Base-by-base conservation (phyloP, 495 filamentous ascomycete genomes). In the Talaromyces proteolyticus region DNA sequence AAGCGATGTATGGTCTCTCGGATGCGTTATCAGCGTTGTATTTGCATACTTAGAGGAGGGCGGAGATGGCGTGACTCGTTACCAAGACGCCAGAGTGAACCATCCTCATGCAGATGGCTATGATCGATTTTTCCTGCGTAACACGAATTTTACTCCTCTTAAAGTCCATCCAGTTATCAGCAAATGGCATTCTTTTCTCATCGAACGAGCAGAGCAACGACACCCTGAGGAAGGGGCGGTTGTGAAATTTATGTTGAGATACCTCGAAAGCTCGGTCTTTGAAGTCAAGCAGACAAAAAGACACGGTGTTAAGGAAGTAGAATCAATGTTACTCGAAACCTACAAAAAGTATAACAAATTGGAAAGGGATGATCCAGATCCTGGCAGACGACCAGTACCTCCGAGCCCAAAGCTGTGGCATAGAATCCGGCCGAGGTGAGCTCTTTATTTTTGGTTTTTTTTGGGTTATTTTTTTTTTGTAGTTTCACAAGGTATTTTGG, bases 1-100 rank as follows among this genome's bases (percentile, higher is more conserved):
- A 26, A 66, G 63, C 44, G 66, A 69, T 47, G 57, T 69, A 2
- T 69, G 66, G 66, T 65, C 66, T 6, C 42, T 69, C 6, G 66
- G 60, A 1, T 69, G 64, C 38, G 55, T 69, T 0, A 51, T 67
- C n/a, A 67, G 64, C 43, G 57, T 66, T 10, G 36, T 69, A 0
- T 56, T 69, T 38, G 55, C 57, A 12, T 69, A 66, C 46, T 37
- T 69, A 12, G 58, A 58, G 21, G 55, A 61, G 4, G 66, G 66
- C 18, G 47, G 54, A 17, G 39, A 38, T 12, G 66, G 62, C 12
- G 53, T 69, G 25, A 49, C 51, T 2, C 29, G 34, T n/a, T 69
- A 66, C 42, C 47, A 57, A 24, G 51, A 58, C 10, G 47, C 36
- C 0, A 41, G 66, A 40, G n/a, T 47, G 7, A 19, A 50, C 6